Percentiles rank a stretch among this genome's conserved stretches.
Evolutionary conservation across 108 stramenopile species (phyloP).

Genomic region (Asterionellopsis glacialis): DNA sequence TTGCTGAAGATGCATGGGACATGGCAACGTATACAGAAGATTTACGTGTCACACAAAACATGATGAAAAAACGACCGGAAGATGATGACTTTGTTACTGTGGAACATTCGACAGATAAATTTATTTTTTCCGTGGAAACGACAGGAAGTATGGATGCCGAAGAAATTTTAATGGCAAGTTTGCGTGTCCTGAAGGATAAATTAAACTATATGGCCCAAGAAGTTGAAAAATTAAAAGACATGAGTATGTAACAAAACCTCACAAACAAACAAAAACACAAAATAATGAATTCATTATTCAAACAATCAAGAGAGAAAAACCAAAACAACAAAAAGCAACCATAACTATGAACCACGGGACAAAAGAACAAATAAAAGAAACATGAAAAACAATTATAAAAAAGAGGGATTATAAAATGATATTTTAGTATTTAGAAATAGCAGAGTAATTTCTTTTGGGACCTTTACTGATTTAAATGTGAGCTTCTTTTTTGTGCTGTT

Average conservation of each 20-base stretch:
- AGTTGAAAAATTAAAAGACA: conserved; percentile 84
- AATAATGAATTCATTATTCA: no score
- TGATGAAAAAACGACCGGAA: conserved; percentile 77
- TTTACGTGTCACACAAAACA: conserved; percentile 55
- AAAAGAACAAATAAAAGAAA: no score
- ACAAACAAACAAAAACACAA: no score
- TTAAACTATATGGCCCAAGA: conserved; percentile 74
- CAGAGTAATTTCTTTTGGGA: no score
- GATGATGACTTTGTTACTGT: conserved; percentile 85
- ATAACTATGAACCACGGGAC: no score
- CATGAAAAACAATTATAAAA: no score
- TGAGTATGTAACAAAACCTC: background rate
- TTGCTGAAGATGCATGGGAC: conserved; percentile 78
- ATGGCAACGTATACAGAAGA: conserved; percentile 84
- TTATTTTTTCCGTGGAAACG: conserved; percentile 85
- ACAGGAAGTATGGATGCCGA: conserved; percentile 89
- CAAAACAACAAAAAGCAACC: no score
- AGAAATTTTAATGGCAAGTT: conserved; percentile 67
- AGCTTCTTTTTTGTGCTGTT: no score
- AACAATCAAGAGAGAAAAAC: no score
- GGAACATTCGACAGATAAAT: conserved; percentile 53
- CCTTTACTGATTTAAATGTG: no score
- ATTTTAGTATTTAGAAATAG: no score
- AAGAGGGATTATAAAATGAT: no score
- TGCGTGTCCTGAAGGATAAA: conserved; percentile 76